Evolutionary conservation across 2,329 filamentous ascomycete species (phyloP), one percentile per base, ranked within the genome.

Genomic region (Cercospora beticola): DNA sequence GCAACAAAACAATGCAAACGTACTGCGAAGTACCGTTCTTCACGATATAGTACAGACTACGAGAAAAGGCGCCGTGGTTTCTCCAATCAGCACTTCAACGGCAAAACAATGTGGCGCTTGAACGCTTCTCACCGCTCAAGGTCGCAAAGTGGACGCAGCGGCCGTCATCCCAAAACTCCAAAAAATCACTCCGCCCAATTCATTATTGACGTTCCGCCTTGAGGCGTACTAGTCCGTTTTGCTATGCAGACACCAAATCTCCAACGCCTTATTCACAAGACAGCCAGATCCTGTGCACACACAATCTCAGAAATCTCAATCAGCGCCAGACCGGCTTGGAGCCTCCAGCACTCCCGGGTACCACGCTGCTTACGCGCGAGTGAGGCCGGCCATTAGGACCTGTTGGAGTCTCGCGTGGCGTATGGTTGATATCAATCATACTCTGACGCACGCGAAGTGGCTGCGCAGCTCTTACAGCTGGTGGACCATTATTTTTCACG

Each of bases 401-500:
- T 16, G 67, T 62, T 4, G 67, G 67, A 14, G 63, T 69, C 26
- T 69, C 67, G 18, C 64, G 58, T 5, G 67, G 67, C 16, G 67
- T 64, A 21, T 52, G 46, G 52, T 63, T 69, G 28, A 72, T 58
- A 43, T 72, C 71, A 61, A 72, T 68, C 71, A 72, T 72, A 49
- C 71, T 72, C 65, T 70, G 68, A 16, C 71, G 67, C 49, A 62
- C 46, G 8, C 67, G 63, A 26, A 69, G 30, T 6, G 57, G 62
- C 28, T 49, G 67, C 33, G 33, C 62, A 21, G 57, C 56, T 10
- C 61, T 64, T 21, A 68, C 62, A 10, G 68, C 67, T 14, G 63
- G 63, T 26, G 71, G 57, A 21, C 64, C 64, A 46, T 28, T 63
- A 43, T 62, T 68, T 76, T 90, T 90, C 74, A 85, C 83, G 30